Base-by-base conservation (phyloP, 177 flowering plant genomes). In the Vitis hybrid region DNA sequence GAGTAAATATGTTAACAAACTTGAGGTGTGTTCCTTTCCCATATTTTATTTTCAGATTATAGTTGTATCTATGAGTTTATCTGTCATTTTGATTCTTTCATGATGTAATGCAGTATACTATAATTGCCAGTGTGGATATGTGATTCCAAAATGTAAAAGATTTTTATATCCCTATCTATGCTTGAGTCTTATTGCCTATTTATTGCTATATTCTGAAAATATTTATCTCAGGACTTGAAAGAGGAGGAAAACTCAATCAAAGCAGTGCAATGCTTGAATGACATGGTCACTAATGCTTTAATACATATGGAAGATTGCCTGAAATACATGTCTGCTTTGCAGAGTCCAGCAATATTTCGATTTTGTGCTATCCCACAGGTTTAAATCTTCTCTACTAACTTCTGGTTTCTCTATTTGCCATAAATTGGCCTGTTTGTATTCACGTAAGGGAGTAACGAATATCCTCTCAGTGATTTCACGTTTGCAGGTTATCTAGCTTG, bases 311-410 rank as follows among this genome's bases (percentile, higher is more conserved):
- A 95, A 73, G 97, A 92, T 75, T 85, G 93, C 83, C 77, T 95
- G 70, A 82, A 75, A 56, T 93, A 91, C 87, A 87, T 95, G 96
- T 78, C 94, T 61, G 82, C 73, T 72, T 80, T 93, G 78, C 79
- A 81, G 50, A 88, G 86, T 82, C 87, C 84, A 52, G 74, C 86
- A 12, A 81, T 86, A 61, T 87, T 93, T 62, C 85, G 92, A 59
- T 93, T 91, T 75, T 95, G 96, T 86, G 98, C 98, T 18, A 95
- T 95, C 73, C 98, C 99, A 56, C 98, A 93, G 95, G 98, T 94
- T 54, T 70, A 26, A 60, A 60, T 48, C 40, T 59, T 66, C 34
- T 32, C 6, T 55, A 55, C 56, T 18, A 15, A 54, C 1, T 14
- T 60, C 17, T 45, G 52, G 11, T 48, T 48, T 12, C 19, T 12